These are phyloP conservation scores for Rhizopus arrhizus DNA, from an alignment of 371 early-diverging fungal genomes.

Conservation along the genomic window DNA sequence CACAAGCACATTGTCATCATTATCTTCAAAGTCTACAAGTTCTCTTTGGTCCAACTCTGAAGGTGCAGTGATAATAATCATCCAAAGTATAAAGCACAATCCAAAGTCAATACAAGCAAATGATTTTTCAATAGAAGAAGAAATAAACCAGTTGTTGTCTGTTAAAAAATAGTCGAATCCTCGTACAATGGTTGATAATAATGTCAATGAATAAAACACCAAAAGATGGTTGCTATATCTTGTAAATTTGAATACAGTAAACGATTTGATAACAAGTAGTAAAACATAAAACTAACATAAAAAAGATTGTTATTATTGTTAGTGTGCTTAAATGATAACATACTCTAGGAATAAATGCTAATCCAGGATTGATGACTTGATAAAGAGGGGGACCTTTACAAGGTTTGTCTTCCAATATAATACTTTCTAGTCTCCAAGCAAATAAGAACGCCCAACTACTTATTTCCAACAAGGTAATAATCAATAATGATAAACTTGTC, in stretches of 20 bases:
- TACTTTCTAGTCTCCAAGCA: constrained; percentile 53
- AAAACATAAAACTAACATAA: constrained; percentile 51
- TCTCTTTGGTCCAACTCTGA: constrained; percentile 51
- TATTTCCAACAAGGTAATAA: constrained; percentile 43
- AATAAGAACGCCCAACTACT: constrained; percentile 54
- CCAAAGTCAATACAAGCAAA: constrained; percentile 47
- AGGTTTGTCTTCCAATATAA: constrained; percentile 36
- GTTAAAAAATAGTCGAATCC: constrained; percentile 52
- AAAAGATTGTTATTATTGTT: not conserved
- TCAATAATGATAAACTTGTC: constrained; percentile 36
- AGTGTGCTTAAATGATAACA: not conserved
- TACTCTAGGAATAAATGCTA: constrained; percentile 49
- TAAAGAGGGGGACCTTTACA: constrained; percentile 34
- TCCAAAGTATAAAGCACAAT: constrained; percentile 42
- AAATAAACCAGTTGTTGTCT: constrained; percentile 32
- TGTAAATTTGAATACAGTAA: constrained; percentile 56
- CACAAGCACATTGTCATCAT: constrained; percentile 48
- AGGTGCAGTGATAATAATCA: constrained; percentile 51
- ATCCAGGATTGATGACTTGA: constrained; percentile 42
- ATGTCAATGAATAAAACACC: constrained; percentile 48
- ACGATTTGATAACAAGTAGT: constrained; percentile 51
- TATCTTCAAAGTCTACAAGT: constrained; percentile 45
- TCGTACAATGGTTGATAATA: constrained; percentile 49
- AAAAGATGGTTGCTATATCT: constrained; percentile 57
- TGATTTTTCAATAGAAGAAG: constrained; percentile 44